phyloP scores from a whole-genome alignment of 371 early-diverging fungal species.

The Mycotypha africana region DNA sequence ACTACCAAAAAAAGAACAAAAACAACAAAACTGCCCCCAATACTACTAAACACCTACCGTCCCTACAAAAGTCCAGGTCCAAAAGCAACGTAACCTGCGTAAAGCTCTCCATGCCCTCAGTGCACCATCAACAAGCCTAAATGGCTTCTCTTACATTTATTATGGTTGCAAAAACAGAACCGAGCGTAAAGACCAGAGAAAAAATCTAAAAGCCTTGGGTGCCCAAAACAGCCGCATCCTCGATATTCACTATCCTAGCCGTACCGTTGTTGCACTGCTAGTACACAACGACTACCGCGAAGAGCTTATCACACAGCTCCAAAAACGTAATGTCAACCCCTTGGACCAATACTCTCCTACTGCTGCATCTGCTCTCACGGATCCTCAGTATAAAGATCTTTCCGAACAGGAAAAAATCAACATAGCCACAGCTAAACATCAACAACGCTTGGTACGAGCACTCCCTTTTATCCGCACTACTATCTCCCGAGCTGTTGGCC shows the following conservation, averaged over 20 bases:
- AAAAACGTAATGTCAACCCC: not conserved
- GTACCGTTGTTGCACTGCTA: not conserved
- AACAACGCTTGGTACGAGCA: not conserved
- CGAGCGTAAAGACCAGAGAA: not conserved
- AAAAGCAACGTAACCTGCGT: too few species aligned
- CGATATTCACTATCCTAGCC: not conserved
- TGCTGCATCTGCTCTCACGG: not conserved
- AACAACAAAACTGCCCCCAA: not conserved
- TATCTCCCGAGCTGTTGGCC: not conserved
- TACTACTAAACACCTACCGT: not conserved
- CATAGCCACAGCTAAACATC: not conserved
- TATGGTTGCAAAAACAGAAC: not conserved
- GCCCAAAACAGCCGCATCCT: not conserved
- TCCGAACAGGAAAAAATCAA: not conserved
- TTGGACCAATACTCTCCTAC: not conserved
- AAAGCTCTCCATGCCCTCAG: too few species aligned
- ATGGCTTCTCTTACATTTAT: not conserved
- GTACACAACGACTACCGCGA: not conserved
- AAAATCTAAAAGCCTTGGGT: not conserved
- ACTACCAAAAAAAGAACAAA: not conserved
- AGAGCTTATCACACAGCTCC: not conserved
- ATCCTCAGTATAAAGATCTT: not conserved
- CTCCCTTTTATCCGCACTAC: not conserved
- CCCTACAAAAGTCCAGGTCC: too few species aligned
- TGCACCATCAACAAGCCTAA: too few species aligned